Percentiles rank a stretch among this genome's conserved stretches.
Evolutionary conservation across 306 rosid species (phyloP).

Genomic region (Sicyos baderoa): DNA sequence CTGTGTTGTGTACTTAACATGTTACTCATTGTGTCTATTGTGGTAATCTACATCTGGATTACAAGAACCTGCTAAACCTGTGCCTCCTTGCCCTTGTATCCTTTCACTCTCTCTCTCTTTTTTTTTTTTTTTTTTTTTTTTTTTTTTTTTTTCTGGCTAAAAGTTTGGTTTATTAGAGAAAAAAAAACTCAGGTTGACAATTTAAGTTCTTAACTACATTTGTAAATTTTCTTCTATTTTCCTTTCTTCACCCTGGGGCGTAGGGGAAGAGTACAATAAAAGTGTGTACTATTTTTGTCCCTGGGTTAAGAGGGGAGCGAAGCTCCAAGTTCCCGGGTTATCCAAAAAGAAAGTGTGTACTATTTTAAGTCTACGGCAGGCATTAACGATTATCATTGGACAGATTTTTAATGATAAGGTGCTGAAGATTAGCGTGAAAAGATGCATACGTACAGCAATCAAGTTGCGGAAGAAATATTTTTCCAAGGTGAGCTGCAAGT

Average conservation of each 20-base stretch:
- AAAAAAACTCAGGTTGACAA: background rate
- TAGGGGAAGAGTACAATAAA: too few species aligned
- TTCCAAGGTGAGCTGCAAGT: constrained; percentile 48
- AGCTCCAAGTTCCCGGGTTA: too few species aligned
- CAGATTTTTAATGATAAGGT: constrained; percentile 86
- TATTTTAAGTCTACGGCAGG: too few species aligned
- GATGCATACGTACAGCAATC: constrained; percentile 63
- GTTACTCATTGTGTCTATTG: background rate
- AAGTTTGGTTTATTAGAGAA: too few species aligned
- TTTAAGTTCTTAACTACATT: background rate
- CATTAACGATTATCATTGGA: background rate
- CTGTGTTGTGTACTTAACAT: too few species aligned
- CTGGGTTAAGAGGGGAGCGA: too few species aligned
- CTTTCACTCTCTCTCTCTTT: too few species aligned
- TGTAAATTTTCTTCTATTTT: background rate
- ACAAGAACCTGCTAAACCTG: background rate
- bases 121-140: too few species aligned
- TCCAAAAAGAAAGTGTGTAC: too few species aligned
- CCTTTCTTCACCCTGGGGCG: background rate
- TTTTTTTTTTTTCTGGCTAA: too few species aligned
- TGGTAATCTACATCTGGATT: background rate
- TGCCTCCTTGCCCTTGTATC: too few species aligned
- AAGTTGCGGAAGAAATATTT: constrained; percentile 80
- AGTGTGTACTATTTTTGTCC: too few species aligned
- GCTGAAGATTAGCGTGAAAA: constrained; percentile 68